These are phyloP conservation scores for Melaleuca alternifolia DNA, from an alignment of 345 rosid species.

Conservation along the genomic window DNA sequence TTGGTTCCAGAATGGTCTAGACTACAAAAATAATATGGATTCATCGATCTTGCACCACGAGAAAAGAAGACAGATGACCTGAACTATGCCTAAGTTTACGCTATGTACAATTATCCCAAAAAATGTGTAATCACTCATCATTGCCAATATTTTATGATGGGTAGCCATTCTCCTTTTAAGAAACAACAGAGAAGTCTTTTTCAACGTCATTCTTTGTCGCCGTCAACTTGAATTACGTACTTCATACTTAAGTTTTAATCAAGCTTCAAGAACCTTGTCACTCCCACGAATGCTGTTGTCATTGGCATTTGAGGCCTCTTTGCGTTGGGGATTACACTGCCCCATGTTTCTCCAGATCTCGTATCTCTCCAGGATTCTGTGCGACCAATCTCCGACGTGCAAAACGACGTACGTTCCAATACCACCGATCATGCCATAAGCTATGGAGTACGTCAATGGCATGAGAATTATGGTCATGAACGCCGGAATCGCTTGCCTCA, in stretches of 20 bases:
- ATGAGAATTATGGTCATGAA: slow-evolving; percentile 62
- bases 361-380: slow-evolving; percentile 17
- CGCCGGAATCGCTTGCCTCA: slow-evolving; percentile 78
- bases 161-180: too few relatives aligned
- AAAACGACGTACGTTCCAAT: slow-evolving; percentile 62
- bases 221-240: not conserved
- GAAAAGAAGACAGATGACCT: not conserved
- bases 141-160: too few relatives aligned
- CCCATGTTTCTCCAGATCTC: slow-evolving; percentile 12
- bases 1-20: slow-evolving; percentile 56
- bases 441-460: slow-evolving; percentile 84
- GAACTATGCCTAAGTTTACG: not conserved
- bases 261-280: not conserved
- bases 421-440: slow-evolving; percentile 75
- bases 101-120: not conserved
- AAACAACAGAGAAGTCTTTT: too few relatives aligned
- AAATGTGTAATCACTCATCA: not conserved
- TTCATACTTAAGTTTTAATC: not conserved
- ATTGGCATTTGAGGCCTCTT: not conserved
- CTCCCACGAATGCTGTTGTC: not conserved
- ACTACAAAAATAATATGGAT: not conserved
- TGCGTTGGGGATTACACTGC: not conserved
- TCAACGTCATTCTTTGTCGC: too few relatives aligned
- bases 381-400: slow-evolving; percentile 56
- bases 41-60: not conserved